Percentiles rank a stretch among this genome's conserved stretches.
These are phyloP conservation scores for Kwoniella botswanensis DNA, from an alignment of 768 basidiomycete species.

Conservation along the genomic window DNA sequence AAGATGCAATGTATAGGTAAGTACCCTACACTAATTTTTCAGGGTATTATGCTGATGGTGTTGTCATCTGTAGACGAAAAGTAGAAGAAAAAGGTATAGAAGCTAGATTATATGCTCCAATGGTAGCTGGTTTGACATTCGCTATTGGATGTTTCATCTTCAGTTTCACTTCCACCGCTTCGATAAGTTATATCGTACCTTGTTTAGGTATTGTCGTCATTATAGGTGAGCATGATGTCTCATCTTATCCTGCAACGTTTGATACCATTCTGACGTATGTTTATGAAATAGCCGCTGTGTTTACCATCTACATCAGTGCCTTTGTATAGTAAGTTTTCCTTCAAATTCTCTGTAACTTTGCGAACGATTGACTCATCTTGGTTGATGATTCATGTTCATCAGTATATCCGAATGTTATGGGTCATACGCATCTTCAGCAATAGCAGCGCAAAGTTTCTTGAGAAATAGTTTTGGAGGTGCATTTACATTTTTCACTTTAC, in stretches of 20 bases:
- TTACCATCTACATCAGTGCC: slow-evolving; percentile 27
- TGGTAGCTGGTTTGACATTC: slow-evolving; percentile 51
- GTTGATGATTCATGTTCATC: background rate
- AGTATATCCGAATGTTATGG: slow-evolving; percentile 68
- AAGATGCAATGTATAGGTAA: slow-evolving; percentile 51
- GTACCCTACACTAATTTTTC: slow-evolving; percentile 2
- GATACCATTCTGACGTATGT: no score
- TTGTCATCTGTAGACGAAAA: slow-evolving; percentile 28
- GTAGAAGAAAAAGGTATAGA: slow-evolving; percentile 51
- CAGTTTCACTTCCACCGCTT: slow-evolving; percentile 67
- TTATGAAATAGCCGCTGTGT: slow-evolving; percentile 10
- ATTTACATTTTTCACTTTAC: slow-evolving; percentile 67
- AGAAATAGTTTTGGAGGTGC: slow-evolving; percentile 60
- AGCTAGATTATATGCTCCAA: slow-evolving; percentile 53
- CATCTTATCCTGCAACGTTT: background rate
- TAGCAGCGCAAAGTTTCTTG: slow-evolving; percentile 70
- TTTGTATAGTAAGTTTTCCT: slow-evolving; percentile 62
- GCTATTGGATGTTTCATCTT: slow-evolving; percentile 65
- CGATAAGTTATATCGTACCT: slow-evolving; percentile 68
- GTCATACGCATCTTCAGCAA: slow-evolving; percentile 69
- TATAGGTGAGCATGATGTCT: slow-evolving; percentile 48
- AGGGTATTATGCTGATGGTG: background rate
- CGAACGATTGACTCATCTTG: background rate
- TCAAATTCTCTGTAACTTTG: background rate
- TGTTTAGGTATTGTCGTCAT: slow-evolving; percentile 66